Percentiles rank a stretch among this genome's conserved stretches.
These are phyloP conservation scores for Xylariomycetidae sp. DNA, from an alignment of 2,329 filamentous ascomycete genomes.

Conservation along the genomic window DNA sequence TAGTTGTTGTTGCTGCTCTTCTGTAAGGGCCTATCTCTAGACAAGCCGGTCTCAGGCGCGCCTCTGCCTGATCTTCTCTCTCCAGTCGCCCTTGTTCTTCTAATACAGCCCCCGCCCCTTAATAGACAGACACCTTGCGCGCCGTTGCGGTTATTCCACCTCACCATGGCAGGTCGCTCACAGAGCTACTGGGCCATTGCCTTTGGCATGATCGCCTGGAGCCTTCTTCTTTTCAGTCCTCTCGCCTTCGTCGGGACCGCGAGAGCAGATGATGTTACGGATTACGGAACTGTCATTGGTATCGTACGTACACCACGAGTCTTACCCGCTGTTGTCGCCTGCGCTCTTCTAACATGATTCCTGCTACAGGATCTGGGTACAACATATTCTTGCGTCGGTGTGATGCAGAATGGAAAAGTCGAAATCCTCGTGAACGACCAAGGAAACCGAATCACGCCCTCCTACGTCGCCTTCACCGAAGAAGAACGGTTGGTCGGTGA, in stretches of 20 bases:
- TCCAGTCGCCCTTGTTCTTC: conserved; percentile 6
- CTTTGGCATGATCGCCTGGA: conserved; percentile 89
- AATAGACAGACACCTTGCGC: too few relatives aligned
- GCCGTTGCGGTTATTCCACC: conserved; percentile 11
- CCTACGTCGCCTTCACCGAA: conserved; percentile 94
- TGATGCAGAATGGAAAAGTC: conserved; percentile 93
- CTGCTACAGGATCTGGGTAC: conserved; percentile 69
- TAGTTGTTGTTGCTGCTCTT: too few relatives aligned
- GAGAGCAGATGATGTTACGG: conserved; percentile 67
- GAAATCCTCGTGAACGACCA: conserved; percentile 96
- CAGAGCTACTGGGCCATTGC: conserved; percentile 68
- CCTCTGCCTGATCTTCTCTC: too few relatives aligned
- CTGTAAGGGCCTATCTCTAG: too few relatives aligned
- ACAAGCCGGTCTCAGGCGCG: too few relatives aligned
- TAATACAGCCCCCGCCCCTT: too few relatives aligned
- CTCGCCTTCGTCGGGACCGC: conserved; percentile 80
- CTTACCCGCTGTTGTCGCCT: too few relatives aligned
- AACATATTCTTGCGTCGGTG: conserved; percentile 85
- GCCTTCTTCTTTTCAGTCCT: conserved; percentile 82
- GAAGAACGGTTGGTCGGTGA: conserved; percentile 96
- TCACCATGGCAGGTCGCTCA: conserved; percentile 51
- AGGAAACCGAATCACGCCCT: conserved; percentile 93
- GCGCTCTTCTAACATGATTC: too few relatives aligned
- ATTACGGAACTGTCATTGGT: conserved; percentile 86
- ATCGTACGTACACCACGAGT: too few relatives aligned